These are phyloP conservation scores for Bryoglossum gracile DNA, from an alignment of 495 filamentous ascomycete species.

Conservation along the genomic window DNA sequence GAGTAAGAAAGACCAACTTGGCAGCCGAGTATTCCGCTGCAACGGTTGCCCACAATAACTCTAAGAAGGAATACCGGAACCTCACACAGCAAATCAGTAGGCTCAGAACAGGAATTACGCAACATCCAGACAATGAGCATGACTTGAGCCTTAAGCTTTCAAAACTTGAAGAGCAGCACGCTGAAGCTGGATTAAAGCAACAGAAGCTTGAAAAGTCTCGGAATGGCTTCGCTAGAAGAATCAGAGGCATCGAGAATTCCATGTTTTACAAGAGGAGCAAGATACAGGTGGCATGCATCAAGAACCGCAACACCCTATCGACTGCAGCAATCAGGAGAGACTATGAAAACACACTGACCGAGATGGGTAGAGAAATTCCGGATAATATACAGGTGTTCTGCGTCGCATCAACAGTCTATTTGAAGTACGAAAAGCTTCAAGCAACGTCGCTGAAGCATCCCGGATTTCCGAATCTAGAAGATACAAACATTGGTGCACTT, in stretches of 20 bases:
- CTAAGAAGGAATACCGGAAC: no score
- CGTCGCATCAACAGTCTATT: slow-evolving; percentile 5
- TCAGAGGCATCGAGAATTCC: neutral
- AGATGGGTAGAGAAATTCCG: slow-evolving; percentile 3
- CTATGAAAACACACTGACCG: neutral
- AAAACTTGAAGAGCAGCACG: neutral
- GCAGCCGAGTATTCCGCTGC: no score
- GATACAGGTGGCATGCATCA: neutral
- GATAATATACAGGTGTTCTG: slow-evolving; percentile 5
- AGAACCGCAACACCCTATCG: slow-evolving; percentile 1
- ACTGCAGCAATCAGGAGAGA: slow-evolving; percentile 3
- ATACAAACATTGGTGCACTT: slow-evolving; percentile 5
- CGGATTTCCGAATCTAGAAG: slow-evolving; percentile 3
- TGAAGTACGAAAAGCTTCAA: neutral
- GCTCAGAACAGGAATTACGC: neutral
- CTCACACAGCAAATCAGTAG: no score
- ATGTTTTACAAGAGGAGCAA: neutral
- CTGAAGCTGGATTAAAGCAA: slow-evolving; percentile 24
- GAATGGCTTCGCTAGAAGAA: neutral
- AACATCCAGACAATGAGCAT: no score
- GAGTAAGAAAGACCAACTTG: no score
- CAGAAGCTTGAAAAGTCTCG: neutral
- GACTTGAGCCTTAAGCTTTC: neutral
- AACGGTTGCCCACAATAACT: no score
- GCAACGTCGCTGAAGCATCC: neutral